Evolutionary conservation across 805 yeast genomes (phyloP).

Genomic region (Ascoidea rubescens): DNA sequence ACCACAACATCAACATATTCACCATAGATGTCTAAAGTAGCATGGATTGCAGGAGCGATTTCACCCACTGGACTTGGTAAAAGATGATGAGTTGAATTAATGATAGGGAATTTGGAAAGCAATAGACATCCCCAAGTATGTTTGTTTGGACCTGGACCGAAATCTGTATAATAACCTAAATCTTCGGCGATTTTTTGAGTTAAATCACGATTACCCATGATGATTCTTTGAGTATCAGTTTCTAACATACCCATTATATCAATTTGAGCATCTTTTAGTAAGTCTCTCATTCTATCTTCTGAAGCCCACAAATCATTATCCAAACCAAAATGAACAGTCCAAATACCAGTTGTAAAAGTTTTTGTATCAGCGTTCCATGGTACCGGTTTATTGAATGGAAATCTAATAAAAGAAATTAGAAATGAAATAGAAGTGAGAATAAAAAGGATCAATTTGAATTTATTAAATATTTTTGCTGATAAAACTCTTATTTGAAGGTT

Average conservation of each 20-base stretch:
- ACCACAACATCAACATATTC: constrained; percentile 82
- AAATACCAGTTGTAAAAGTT: constrained; percentile 85
- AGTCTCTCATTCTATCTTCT: constrained; percentile 77
- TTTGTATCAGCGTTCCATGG: constrained; percentile 59
- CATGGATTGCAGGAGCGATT: constrained; percentile 95
- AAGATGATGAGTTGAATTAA: constrained; percentile 80
- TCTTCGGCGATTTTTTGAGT: constrained; percentile 88
- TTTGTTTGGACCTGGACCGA: constrained; percentile 95
- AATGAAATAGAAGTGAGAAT: constrained; percentile 32
- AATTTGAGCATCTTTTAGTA: constrained; percentile 73
- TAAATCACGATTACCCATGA: constrained; percentile 91
- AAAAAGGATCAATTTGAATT: constrained; percentile 16
- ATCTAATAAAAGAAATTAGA: constrained; percentile 39
- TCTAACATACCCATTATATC: constrained; percentile 88
- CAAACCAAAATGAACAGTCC: constrained; percentile 96
- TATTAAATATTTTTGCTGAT: constrained; percentile 12
- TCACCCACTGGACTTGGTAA: constrained; percentile 97
- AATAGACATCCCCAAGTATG: constrained; percentile 98
- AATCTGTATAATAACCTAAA: constrained; percentile 87
- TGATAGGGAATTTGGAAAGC: constrained; percentile 85
- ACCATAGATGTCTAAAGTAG: constrained; percentile 86
- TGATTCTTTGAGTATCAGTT: constrained; percentile 84
- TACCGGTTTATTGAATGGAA: constrained; percentile 44
- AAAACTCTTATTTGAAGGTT: constrained; percentile 15
- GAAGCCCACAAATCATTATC: constrained; percentile 98